phyloP scores from a whole-genome alignment of 2,329 filamentous ascomycete genomes.

The Davidsoniella virescens region DNA sequence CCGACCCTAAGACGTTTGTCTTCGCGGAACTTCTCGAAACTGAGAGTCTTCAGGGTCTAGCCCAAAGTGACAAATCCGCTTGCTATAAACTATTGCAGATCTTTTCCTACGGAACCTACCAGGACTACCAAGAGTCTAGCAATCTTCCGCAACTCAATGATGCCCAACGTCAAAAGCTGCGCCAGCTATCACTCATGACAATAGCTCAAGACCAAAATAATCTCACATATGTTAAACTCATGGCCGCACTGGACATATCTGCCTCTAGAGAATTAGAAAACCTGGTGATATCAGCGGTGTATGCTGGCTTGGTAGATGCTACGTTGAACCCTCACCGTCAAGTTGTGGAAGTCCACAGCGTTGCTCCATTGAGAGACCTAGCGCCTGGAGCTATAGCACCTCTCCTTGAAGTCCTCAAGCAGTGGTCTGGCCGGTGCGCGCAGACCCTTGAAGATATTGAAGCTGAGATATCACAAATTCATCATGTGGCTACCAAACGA shows the following conservation, averaged over 20 bases:
- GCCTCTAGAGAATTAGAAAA: constrained; percentile 60
- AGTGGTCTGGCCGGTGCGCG: constrained; percentile 68
- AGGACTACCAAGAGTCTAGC: constrained; percentile 43
- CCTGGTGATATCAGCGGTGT: constrained; percentile 74
- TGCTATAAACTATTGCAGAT: constrained; percentile 63
- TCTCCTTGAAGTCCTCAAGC: constrained; percentile 51
- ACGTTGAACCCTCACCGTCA: constrained; percentile 68
- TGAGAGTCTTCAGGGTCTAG: constrained; percentile 60
- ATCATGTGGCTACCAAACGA: constrained; percentile 17
- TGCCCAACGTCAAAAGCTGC: constrained; percentile 67
- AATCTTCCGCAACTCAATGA: constrained; percentile 54
- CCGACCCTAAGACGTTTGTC: constrained; percentile 76
- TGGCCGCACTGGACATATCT: constrained; percentile 47
- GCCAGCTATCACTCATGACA: constrained; percentile 75
- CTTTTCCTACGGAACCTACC: constrained; percentile 85
- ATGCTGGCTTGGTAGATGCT: constrained; percentile 64
- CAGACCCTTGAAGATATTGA: constrained; percentile 61
- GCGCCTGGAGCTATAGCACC: constrained; percentile 52
- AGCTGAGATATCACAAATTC: constrained; percentile 40
- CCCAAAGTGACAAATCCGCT: constrained; percentile 27
- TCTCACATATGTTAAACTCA: constrained; percentile 59
- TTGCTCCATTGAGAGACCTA: constrained; percentile 76
- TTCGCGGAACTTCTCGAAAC: constrained; percentile 85
- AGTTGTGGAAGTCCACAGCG: constrained; percentile 59
- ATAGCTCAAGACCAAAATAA: constrained; percentile 51